Percentiles rank a stretch among this genome's conserved stretches.
Conservation (phyloP, 345 rosid genomes). For the Microthlaspi erraticum region DNA sequence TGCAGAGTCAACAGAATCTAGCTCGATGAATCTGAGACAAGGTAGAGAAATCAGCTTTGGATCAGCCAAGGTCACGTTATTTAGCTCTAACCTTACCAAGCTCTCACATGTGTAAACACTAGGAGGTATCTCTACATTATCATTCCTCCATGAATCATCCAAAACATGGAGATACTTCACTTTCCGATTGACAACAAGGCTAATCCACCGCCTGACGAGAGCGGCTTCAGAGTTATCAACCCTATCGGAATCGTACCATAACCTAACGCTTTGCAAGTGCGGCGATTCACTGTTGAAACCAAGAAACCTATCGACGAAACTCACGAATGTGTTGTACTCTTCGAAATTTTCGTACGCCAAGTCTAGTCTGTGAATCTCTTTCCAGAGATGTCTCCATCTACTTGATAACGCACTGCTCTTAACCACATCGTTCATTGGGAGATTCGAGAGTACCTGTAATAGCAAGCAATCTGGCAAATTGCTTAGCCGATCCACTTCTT, state of each 20-base stretch:
- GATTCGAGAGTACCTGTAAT: conserved; percentile 7
- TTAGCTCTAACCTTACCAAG: conserved; percentile 10
- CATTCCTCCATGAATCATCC: background rate
- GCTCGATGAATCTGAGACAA: background rate
- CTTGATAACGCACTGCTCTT: conserved; percentile 19
- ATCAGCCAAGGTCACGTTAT: background rate
- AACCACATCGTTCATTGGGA: conserved; percentile 18
- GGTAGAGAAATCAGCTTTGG: conserved; percentile 25
- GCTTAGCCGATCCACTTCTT: conserved; percentile 23
- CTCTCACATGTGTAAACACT: conserved; percentile 22
- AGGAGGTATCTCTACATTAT: background rate
- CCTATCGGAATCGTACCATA: background rate
- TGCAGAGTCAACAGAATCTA: background rate
- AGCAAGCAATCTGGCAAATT: conserved; percentile 22
- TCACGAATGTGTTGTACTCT: background rate
- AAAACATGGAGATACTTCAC: conserved; percentile 4
- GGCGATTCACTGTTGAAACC: background rate
- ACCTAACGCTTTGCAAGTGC: background rate
- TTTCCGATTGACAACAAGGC: background rate
- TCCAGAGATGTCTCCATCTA: conserved; percentile 31
- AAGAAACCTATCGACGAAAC: conserved; percentile 9
- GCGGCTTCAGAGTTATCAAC: no score
- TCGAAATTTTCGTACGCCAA: background rate
- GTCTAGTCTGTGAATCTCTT: background rate
- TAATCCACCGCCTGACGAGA: conserved; percentile 10